Evolutionary conservation across 2,329 filamentous ascomycete genomes (phyloP), one percentile per base, ranked within the genome.

Genomic region (Trichoderma gracile): DNA sequence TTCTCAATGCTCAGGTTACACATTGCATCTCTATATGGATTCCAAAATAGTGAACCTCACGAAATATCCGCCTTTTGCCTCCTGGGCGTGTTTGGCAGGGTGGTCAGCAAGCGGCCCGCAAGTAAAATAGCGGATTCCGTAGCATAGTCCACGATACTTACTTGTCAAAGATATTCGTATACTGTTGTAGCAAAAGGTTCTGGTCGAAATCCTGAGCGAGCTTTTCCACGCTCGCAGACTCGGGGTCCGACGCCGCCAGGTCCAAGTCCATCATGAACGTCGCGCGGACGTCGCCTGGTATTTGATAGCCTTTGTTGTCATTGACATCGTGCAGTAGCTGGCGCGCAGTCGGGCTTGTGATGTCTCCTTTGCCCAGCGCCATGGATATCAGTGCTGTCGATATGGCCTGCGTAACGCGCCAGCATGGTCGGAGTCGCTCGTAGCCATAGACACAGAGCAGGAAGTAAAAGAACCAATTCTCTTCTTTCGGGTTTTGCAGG

Each of bases 371-470:
- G 5, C 72, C 68, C 25, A 79, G 65, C 10, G 72, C 71, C 74
- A 80, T 76, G 6, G 75, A 71, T 2, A 79, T 65, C 10, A 79
- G 66, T 5, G 74, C 75, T 14, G 70, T 71, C 2, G 69, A 71
- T n/a, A 78, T 75, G 2, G 72, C 67, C 42, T 75, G 72, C 5
- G 76, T 74, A 5, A 79, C 72, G 1, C 74, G 74, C 61, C 74
- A 79, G 2, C 74, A 72, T 5, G 70, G 70, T 3, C 74, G 70
- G 2, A 79, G 70, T 6, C 69, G 68, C 38, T 76, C 71, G 59
- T 80, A 79, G 1, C 73, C 74, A 55, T 79, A 76, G 7, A 80
- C 66, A 25, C 77, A 79, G 1, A 78, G 67, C 1, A 76, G 66
- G 5, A 80, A 70, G 53, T 79, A 78, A 3, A 74, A 71, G 14